Conservation (phyloP, 1,139 yeast species). For the Kodamaea arcana region DNA sequence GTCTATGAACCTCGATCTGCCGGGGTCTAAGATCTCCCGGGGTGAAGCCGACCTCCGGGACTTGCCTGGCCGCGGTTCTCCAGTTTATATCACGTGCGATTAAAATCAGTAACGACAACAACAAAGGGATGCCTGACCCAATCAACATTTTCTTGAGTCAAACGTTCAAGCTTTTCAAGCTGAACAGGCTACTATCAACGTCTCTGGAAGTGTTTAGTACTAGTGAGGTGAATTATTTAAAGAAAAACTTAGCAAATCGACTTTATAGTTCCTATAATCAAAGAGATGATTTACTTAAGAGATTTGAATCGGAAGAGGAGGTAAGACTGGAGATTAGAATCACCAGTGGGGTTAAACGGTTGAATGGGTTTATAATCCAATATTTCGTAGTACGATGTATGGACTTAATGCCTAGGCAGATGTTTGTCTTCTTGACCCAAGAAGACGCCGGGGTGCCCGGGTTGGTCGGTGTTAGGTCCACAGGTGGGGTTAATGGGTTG, state of each 20-base stretch:
- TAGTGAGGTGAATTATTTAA: conserved; percentile 7
- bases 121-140: not conserved
- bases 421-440: conserved; percentile 11
- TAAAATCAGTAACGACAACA: not conserved
- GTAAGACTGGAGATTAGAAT: conserved; percentile 9
- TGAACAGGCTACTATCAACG: conserved; percentile 5
- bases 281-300: conserved; percentile 10
- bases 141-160: conserved; percentile 11
- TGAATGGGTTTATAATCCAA: conserved; percentile 6
- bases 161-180: conserved; percentile 13
- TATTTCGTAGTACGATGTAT: conserved; percentile 12
- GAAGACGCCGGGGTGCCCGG: too few species aligned
- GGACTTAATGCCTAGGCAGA: conserved; percentile 11
- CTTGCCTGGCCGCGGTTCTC: too few species aligned
- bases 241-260: conserved; percentile 7
- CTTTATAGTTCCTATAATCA: conserved; percentile 3
- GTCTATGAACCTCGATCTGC: too few species aligned
- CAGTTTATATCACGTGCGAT: not conserved
- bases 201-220: conserved; percentile 2
- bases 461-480: too few species aligned
- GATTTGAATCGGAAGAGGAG: conserved; percentile 10
- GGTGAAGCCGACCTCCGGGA: too few species aligned
- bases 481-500: too few species aligned
- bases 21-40: too few species aligned
- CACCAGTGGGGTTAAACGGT: conserved; percentile 5